These are phyloP conservation scores for Magnusiomyces suaveolens DNA, from an alignment of 1,139 yeast genomes.

Conservation along the genomic window DNA sequence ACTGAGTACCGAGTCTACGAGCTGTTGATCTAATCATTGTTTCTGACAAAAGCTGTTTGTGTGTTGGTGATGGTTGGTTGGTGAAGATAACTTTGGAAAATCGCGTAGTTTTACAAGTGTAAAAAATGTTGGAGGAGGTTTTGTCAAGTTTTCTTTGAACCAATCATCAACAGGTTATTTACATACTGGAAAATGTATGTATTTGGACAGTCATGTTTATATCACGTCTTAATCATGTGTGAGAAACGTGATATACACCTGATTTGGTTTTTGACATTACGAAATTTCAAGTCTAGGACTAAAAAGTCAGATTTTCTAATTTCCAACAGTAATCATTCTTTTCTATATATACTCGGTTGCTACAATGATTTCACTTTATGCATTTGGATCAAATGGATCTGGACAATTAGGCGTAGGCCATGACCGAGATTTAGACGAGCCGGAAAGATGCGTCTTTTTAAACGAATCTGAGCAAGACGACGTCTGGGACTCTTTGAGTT, in stretches of 20 bases:
- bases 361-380: constrained; percentile 29
- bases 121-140: not conserved
- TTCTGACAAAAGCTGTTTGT: not conserved
- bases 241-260: no score
- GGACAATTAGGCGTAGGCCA: constrained; percentile 63
- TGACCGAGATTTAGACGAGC: constrained; percentile 41
- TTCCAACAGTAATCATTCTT: not conserved
- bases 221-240: no score
- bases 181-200: not conserved
- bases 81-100: not conserved
- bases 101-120: not conserved
- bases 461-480: not conserved
- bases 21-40: not conserved
- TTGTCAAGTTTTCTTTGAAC: not conserved
- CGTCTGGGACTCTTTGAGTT: constrained; percentile 20
- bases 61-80: not conserved
- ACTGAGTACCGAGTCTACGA: not conserved
- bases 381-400: constrained; percentile 80
- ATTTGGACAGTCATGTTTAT: not conserved
- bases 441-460: constrained; percentile 28
- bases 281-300: no score
- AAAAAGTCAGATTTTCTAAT: not conserved
- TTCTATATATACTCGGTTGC: not conserved
- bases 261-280: no score
- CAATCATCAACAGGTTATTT: not conserved